Base-by-base conservation (phyloP, 768 basidiomycete species). In the Pulveroboletus sp. region DNA sequence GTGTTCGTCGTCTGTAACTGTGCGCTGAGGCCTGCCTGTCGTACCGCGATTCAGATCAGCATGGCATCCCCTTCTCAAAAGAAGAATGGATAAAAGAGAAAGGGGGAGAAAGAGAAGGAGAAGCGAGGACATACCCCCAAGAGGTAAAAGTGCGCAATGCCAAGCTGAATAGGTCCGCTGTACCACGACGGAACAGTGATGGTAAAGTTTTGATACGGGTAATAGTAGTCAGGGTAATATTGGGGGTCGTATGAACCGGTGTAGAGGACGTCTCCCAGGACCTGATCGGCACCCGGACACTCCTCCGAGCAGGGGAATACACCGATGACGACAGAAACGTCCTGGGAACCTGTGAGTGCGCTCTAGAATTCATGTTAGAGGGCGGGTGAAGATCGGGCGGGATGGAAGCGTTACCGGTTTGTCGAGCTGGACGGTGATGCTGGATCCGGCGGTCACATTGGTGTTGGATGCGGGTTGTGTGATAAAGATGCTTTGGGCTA, bases 401-500 rank as follows among this genome's bases (percentile, higher is more conserved):
- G 16, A 35, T 29, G 12, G 12, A 19, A 27, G 35, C 25, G 23
- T 45, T 47, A 79, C 77, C 5, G 68, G 69, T 47, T 68, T 64
- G 39, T 72, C 71, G 10, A 80, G 51, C 43, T 74, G 64, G 3
- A 79, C 68, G 9, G 53, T 63, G 23, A 78, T 21, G 16, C 52
- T 52, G 2, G 57, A 51, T 12, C 75, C 75, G 16, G 69, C 61
- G 1, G 36, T 16, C 8, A 81, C 62, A 10, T 56, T 47, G 4
- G 67, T 49, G 9, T 68, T 69, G 2, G 63, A 43, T 1, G 49
- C 19, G 3, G 79, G 79, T 6, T 45, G 44, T 6, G 69, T 65
- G 42, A 81, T 75, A 29, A 24, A n/a, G 9, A 70, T 56, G 19
- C 55, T 47, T 50, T 82, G 78, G 2, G 73, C 77, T 21, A 74